phyloP scores from a whole-genome alignment of 1,284 basidiomycete genomes.

The Sporisorium sorghi region DNA sequence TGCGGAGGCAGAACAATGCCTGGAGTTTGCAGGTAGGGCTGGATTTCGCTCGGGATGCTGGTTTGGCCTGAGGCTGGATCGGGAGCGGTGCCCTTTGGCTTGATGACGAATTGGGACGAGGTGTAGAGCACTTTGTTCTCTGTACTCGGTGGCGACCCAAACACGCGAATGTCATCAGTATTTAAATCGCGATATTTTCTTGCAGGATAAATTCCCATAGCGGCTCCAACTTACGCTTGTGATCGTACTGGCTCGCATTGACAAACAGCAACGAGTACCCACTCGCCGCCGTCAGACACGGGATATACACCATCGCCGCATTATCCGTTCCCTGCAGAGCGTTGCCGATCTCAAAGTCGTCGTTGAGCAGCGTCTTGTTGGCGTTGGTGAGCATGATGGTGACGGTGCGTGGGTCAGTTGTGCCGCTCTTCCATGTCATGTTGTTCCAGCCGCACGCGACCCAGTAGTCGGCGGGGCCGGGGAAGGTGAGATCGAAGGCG shows the following conservation, averaged over 20 bases:
- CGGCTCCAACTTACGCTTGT: slow-evolving; percentile 43
- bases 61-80: slow-evolving; percentile 29
- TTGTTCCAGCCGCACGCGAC: slow-evolving; percentile 49
- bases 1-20: slow-evolving; percentile 27
- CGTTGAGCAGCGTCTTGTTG: slow-evolving; percentile 41
- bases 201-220: no score
- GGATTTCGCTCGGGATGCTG: slow-evolving; percentile 14
- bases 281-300: slow-evolving; percentile 19
- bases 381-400: slow-evolving; percentile 38
- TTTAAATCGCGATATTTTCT: no score
- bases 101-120: slow-evolving; percentile 26
- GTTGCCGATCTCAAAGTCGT: slow-evolving; percentile 40
- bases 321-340: slow-evolving; percentile 27
- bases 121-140: slow-evolving; percentile 30
- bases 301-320: slow-evolving; percentile 37
- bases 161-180: not conserved
- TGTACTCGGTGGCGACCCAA: not conserved
- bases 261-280: slow-evolving; percentile 30
- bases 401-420: slow-evolving; percentile 12
- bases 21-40: slow-evolving; percentile 25
- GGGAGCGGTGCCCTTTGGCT: slow-evolving; percentile 25
- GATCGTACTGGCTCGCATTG: slow-evolving; percentile 26
- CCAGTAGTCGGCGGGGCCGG: slow-evolving; percentile 41
- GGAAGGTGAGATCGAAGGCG: slow-evolving; percentile 30
- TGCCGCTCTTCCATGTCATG: slow-evolving; percentile 24